A percentile compares a stretch with the other conserved stretches of the same genome.
phyloP scores from a whole-genome alignment of 306 rosid species.

The Cicer arietinum region DNA sequence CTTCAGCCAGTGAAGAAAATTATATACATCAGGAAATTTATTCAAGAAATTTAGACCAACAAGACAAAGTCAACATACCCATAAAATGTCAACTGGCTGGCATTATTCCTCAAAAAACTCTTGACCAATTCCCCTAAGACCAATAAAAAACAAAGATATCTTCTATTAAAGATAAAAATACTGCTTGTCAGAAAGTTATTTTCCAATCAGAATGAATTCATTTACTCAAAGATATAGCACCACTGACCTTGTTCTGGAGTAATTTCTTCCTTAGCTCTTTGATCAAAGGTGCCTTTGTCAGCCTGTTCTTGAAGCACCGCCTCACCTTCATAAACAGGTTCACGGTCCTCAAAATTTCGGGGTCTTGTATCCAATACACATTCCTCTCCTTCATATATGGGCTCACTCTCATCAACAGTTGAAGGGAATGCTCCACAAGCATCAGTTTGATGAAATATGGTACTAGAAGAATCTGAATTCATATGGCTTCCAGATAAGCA shows the following conservation, averaged over 20 bases:
- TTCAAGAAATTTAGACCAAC: conserved; percentile 33
- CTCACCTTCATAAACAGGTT: conserved; percentile 98
- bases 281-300: conserved; percentile 64
- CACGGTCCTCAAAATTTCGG: conserved; percentile 60
- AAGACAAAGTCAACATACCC: conserved; percentile 63
- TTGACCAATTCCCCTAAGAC: conserved; percentile 81
- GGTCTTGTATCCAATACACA: conserved; percentile 66
- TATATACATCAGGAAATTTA: conserved; percentile 31
- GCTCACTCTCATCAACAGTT: conserved; percentile 73
- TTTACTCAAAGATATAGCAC: conserved; percentile 36
- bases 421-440: conserved; percentile 67
- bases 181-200: conserved; percentile 33
- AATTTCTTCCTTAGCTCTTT: conserved; percentile 64
- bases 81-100: conserved; percentile 86
- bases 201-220: conserved; percentile 26
- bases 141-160: conserved; percentile 40
- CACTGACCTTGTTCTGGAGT: conserved; percentile 77
- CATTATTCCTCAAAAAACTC: conserved; percentile 85
- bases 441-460: conserved; percentile 54
- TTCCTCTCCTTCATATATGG: conserved; percentile 99
- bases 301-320: conserved; percentile 81
- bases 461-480: conserved; percentile 59
- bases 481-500: conserved; percentile 53
- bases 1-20: conserved; percentile 25
- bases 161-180: conserved; percentile 40